Conservation (phyloP, 805 yeast genomes). For the Metschnikowia drakensbergensis region DNA sequence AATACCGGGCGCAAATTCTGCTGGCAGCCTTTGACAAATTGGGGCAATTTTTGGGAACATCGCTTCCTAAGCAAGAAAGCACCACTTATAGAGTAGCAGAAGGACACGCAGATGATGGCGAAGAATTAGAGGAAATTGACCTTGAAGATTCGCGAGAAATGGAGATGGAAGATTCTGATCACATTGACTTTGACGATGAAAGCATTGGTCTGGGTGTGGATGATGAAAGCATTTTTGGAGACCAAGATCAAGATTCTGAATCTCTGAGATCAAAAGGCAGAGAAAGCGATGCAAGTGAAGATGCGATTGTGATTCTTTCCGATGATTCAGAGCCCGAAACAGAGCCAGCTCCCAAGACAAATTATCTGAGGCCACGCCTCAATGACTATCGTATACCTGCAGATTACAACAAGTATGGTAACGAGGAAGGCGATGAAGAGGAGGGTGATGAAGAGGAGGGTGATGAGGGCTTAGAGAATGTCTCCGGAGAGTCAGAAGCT, state of each 20-base stretch:
- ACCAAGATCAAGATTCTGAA: background rate
- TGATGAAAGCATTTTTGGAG: background rate
- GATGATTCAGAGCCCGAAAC: constrained; percentile 6
- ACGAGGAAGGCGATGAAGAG: background rate
- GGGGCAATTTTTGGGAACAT: constrained; percentile 10
- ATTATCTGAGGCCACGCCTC: background rate
- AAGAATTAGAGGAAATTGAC: background rate
- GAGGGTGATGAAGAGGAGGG: background rate
- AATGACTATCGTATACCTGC: background rate
- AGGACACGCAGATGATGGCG: background rate
- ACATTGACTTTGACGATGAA: background rate
- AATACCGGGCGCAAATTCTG: constrained; percentile 21
- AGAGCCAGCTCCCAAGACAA: background rate
- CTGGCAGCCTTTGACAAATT: constrained; percentile 27
- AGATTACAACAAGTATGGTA: background rate
- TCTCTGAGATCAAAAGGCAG: background rate
- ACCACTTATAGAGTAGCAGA: background rate
- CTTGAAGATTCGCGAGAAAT: background rate
- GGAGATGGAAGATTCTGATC: background rate
- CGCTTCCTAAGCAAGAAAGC: background rate
- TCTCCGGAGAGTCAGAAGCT: background rate
- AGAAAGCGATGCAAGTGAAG: constrained; percentile 8
- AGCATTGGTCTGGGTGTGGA: background rate
- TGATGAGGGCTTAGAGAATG: background rate
- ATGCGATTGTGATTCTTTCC: constrained; percentile 12